Conservation (phyloP, 192 early-diverging fungal genomes). For the Coemansia sp. region DNA sequence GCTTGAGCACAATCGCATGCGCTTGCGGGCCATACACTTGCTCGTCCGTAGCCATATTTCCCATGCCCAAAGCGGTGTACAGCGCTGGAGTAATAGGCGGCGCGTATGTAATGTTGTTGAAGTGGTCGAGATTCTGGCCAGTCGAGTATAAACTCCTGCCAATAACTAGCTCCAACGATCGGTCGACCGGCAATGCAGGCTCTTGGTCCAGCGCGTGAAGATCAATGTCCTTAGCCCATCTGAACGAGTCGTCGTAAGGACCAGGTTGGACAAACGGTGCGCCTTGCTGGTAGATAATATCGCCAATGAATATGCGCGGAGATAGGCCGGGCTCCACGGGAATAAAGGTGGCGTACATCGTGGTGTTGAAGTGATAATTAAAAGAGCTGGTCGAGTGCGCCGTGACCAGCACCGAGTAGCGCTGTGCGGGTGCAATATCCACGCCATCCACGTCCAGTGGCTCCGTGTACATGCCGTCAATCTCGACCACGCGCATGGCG, state of each 20-base stretch:
- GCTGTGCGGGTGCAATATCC: conserved; percentile 69
- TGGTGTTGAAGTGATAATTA: conserved; percentile 72
- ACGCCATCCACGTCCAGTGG: conserved; percentile 59
- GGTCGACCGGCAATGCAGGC: conserved; percentile 56
- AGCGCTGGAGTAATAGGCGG: conserved; percentile 66
- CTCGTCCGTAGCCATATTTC: conserved; percentile 52
- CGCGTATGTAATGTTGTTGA: conserved; percentile 73
- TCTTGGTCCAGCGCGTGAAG: conserved; percentile 52
- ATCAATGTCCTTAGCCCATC: conserved; percentile 50
- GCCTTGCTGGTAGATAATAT: conserved; percentile 62
- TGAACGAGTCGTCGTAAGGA: neutral
- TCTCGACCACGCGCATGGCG: conserved; percentile 74
- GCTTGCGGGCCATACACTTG: conserved; percentile 68
- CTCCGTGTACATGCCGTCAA: conserved; percentile 69
- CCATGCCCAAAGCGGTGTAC: conserved; percentile 66
- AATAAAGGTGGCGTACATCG: conserved; percentile 61
- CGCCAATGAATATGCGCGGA: conserved; percentile 48
- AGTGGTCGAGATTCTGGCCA: conserved; percentile 71
- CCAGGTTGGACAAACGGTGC: conserved; percentile 50
- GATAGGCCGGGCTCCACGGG: conserved; percentile 37
- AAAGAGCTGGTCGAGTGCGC: conserved; percentile 58
- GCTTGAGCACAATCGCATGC: conserved; percentile 62
- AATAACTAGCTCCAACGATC: conserved; percentile 54
- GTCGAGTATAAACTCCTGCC: conserved; percentile 62
- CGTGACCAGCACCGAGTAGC: conserved; percentile 78